Evolutionary conservation across 495 filamentous ascomycete species (phyloP).

Genomic region (Hypoxylon crocopeplum): DNA sequence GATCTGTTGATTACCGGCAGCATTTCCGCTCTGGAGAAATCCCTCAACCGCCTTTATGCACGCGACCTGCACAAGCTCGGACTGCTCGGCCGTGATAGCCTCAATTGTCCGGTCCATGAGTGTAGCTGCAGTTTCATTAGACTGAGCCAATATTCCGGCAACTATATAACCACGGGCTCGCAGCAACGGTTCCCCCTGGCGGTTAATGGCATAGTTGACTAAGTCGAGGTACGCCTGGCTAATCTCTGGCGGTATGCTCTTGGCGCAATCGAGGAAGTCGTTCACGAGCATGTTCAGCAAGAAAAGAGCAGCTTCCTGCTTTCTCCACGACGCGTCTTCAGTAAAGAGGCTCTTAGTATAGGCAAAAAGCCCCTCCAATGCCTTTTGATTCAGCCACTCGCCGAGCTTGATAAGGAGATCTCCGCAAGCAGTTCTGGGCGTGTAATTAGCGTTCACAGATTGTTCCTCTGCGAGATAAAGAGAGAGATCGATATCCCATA

Average conservation of each 20-base stretch:
- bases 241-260: slow-evolving; percentile 68
- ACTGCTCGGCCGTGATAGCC: slow-evolving; percentile 73
- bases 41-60: slow-evolving; percentile 89
- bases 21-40: slow-evolving; percentile 65
- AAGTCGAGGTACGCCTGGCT: slow-evolving; percentile 76
- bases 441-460: slow-evolving; percentile 95
- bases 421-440: slow-evolving; percentile 87
- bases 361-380: slow-evolving; percentile 75
- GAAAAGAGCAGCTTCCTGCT: slow-evolving; percentile 80
- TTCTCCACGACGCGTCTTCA: slow-evolving; percentile 63
- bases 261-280: slow-evolving; percentile 79
- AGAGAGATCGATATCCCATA: slow-evolving; percentile 97
- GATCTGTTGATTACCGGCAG: slow-evolving; percentile 57
- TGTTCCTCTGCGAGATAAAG: slow-evolving; percentile 95
- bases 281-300: slow-evolving; percentile 79
- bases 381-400: slow-evolving; percentile 78
- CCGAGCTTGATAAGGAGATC: slow-evolving; percentile 92
- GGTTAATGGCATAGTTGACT: slow-evolving; percentile 75
- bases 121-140: slow-evolving; percentile 55
- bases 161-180: slow-evolving; percentile 85
- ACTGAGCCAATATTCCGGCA: slow-evolving; percentile 72
- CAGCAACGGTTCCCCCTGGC: slow-evolving; percentile 68
- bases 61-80: slow-evolving; percentile 89
- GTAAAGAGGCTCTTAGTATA: slow-evolving; percentile 74
- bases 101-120: slow-evolving; percentile 78